A percentile compares a stretch with the other conserved stretches of the same genome.
phyloP scores from a whole-genome alignment of 1,284 basidiomycete species.

The Boletus subluridellus region DNA sequence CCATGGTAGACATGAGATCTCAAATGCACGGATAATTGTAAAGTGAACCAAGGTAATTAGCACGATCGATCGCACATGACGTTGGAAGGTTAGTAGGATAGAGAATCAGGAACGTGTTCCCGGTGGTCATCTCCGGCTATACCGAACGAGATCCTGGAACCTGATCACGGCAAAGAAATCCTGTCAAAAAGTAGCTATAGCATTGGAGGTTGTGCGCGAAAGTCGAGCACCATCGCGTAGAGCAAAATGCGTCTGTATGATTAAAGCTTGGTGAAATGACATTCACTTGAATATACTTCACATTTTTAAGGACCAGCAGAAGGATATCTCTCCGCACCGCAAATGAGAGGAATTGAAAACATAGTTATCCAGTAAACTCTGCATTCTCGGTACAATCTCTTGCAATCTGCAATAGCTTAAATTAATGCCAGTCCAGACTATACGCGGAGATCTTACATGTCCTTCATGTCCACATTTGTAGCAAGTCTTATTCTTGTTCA shows the following conservation, averaged over 20 bases:
- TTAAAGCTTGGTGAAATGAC: slow-evolving; percentile 5
- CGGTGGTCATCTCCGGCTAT: slow-evolving; percentile 21
- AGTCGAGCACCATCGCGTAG: background rate
- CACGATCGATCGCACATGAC: background rate
- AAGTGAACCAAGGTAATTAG: background rate
- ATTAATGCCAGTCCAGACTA: slow-evolving; percentile 2
- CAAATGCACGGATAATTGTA: background rate
- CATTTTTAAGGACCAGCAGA: slow-evolving; percentile 12
- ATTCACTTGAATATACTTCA: slow-evolving; percentile 13
- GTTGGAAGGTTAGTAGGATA: background rate
- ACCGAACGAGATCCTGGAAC: background rate
- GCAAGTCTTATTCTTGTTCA: slow-evolving; percentile 72
- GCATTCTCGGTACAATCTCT: slow-evolving; percentile 70
- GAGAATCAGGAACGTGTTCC: slow-evolving; percentile 11
- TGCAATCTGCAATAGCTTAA: slow-evolving; percentile 54
- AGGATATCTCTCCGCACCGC: slow-evolving; percentile 11
- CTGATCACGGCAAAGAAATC: background rate
- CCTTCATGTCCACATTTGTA: slow-evolving; percentile 84
- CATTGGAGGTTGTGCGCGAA: background rate
- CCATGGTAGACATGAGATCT: background rate
- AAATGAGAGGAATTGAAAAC: slow-evolving; percentile 4
- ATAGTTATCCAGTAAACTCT: slow-evolving; percentile 42
- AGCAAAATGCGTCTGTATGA: background rate
- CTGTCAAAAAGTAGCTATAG: background rate
- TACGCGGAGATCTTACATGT: slow-evolving; percentile 52